Base-by-base conservation (phyloP, 2,329 filamentous ascomycete genomes). In the Aureobasidium sp. region DNA sequence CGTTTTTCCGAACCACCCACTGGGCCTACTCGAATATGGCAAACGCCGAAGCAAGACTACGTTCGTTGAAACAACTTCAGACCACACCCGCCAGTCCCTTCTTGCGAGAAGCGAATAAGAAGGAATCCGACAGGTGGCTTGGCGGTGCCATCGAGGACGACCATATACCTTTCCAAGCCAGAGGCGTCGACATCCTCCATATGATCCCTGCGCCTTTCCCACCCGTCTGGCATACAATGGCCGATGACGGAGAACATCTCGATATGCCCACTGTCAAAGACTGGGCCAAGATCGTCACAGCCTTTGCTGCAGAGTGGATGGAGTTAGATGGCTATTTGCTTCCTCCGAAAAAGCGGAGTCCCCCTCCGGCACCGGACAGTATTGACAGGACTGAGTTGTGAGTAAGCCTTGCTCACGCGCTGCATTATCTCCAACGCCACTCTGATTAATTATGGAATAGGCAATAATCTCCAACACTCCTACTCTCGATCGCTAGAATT, bases 231-330 rank as follows among this genome's bases (percentile, higher is more conserved):
- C 94, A 99, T 76, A 87, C 81, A 1, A 85, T 91, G 69, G 78
- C 86, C 0, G 94, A 99, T 71, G 87, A 96, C 68, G 93, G 85
- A 1, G 86, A 87, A 67, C 89, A 97, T 75, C 76, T 99, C 62
- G 91, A 99, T 73, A 78, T 87, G 67, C 79, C 84, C 9, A 93
- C 89, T 0, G 84, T 92, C 39, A 83, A 89, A 68, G 94, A 99
- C 74, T 99, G 94, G 94, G 85, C 88, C 20, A 86, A 84, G 72
- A 87, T 99, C 53, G 80, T 93, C 7, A 87, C 89, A 0, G 92
- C 86, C 0, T 99, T 97, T 77, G 83, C 86, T 37, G 87, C 89
- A 0, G 93, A 97, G 75, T 97, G 92, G 91, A 84, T 97, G 84
- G 92, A 96, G 67, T 75, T 97, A 64, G 85, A 87, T 66, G 84